Conservation (phyloP, 2,329 filamentous ascomycete species). For the Exserohilum turcica region DNA sequence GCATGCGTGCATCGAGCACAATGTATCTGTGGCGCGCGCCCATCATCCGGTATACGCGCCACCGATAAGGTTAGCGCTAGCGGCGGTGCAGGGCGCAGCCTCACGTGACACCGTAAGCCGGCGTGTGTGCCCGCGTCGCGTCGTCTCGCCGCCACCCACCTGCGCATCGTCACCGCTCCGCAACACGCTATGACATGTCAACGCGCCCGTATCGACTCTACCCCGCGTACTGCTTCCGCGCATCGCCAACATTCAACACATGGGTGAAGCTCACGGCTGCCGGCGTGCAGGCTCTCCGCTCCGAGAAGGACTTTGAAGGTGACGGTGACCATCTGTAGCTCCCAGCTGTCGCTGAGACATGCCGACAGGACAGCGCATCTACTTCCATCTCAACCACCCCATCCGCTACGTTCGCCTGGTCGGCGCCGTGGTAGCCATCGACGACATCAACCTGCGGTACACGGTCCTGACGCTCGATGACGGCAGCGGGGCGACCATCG, state of each 20-base stretch:
- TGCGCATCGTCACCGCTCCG: conserved; percentile 21
- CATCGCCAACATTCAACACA: conserved; percentile 64
- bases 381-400: conserved; percentile 61
- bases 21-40: conserved; percentile 20
- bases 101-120: conserved; percentile 16
- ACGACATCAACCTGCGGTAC: conserved; percentile 48
- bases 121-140: conserved; percentile 22
- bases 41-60: conserved; percentile 21
- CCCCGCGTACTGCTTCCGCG: conserved; percentile 63
- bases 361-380: conserved; percentile 58
- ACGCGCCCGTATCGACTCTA: conserved; percentile 51
- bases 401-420: conserved; percentile 55
- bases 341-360: neutral
- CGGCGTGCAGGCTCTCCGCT: conserved; percentile 60
- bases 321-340: conserved; percentile 9
- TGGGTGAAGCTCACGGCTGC: conserved; percentile 66
- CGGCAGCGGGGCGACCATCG: conserved; percentile 63
- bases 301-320: conserved; percentile 59
- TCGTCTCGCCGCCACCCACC: conserved; percentile 13
- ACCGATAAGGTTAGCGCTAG: conserved; percentile 2
- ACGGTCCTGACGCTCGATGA: conserved; percentile 64
- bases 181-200: conserved; percentile 42
- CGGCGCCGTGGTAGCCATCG: conserved; percentile 53
- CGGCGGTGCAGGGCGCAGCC: neutral
- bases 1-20: too few species aligned